Percentiles rank a stretch among this genome's conserved stretches.
Conservation (phyloP, 768 basidiomycete species). For the Boletus eberwhitei region DNA sequence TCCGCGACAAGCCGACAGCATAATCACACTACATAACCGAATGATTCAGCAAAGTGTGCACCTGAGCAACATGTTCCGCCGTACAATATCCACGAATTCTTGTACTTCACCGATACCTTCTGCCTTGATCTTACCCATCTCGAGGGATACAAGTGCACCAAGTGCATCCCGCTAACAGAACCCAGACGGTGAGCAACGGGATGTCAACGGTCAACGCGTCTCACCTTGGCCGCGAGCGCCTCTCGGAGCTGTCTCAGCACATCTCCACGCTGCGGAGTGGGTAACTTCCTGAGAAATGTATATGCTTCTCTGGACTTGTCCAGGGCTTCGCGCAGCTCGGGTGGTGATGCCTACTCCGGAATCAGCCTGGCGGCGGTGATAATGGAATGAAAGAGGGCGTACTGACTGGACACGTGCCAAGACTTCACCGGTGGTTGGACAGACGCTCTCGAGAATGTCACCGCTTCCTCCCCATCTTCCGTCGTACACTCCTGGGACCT, state of each 20-base stretch:
- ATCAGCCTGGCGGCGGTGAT: slow-evolving; percentile 12
- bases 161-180: slow-evolving; percentile 63
- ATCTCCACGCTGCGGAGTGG: slow-evolving; percentile 87
- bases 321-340: slow-evolving; percentile 69
- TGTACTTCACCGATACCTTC: slow-evolving; percentile 94
- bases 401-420: slow-evolving; percentile 74
- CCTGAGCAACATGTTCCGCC: slow-evolving; percentile 26
- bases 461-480: slow-evolving; percentile 79
- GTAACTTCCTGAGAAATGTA: slow-evolving; percentile 64
- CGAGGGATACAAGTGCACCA: slow-evolving; percentile 79
- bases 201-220: not conserved
- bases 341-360: slow-evolving; percentile 53
- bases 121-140: slow-evolving; percentile 89
- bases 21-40: slow-evolving; percentile 72
- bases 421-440: slow-evolving; percentile 85
- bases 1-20: slow-evolving; percentile 86
- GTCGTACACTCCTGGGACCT: slow-evolving; percentile 75
- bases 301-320: slow-evolving; percentile 74
- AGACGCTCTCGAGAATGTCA: slow-evolving; percentile 63
- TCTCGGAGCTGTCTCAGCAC: slow-evolving; percentile 84
- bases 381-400: slow-evolving; percentile 22
- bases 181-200: slow-evolving; percentile 9
- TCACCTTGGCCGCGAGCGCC: slow-evolving; percentile 73
- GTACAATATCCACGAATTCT: slow-evolving; percentile 90
- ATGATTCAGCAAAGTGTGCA: slow-evolving; percentile 7